These are phyloP conservation scores for Xylariaceae sp. DNA, from an alignment of 2,329 filamentous ascomycete genomes.

Conservation along the genomic window DNA sequence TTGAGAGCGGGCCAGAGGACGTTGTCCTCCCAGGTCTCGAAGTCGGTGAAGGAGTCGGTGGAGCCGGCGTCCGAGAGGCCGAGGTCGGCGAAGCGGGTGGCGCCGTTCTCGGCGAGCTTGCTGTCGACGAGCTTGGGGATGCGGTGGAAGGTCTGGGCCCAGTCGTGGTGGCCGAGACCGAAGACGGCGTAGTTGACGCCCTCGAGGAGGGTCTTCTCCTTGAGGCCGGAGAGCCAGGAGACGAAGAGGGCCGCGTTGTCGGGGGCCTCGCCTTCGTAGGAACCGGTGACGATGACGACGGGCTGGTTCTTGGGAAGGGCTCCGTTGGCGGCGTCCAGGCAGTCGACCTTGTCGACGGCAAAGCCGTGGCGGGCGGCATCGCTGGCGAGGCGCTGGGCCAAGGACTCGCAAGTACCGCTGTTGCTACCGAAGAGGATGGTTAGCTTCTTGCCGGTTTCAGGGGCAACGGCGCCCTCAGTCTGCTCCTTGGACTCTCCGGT, in stretches of 20 bases:
- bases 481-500: conserved; percentile 13
- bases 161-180: conserved; percentile 55
- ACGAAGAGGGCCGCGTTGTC: conserved; percentile 68
- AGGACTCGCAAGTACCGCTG: conserved; percentile 66
- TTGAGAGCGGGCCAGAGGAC: conserved; percentile 47
- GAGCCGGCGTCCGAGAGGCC: conserved; percentile 49
- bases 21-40: conserved; percentile 54
- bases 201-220: conserved; percentile 45
- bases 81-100: conserved; percentile 40
- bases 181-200: conserved; percentile 63
- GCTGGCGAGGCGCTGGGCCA: conserved; percentile 58
- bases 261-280: conserved; percentile 69
- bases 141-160: conserved; percentile 49
- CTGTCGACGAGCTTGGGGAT: conserved; percentile 51
- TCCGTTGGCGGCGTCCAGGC: conserved; percentile 57
- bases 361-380: conserved; percentile 58
- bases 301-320: conserved; percentile 56
- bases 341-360: conserved; percentile 45
- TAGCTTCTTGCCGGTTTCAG: conserved; percentile 40
- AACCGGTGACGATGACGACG: conserved; percentile 62
- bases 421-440: conserved; percentile 71
- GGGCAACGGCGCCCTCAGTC: conserved; percentile 7
- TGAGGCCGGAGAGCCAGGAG: conserved; percentile 55
- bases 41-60: conserved; percentile 52
- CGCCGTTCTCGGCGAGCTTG: conserved; percentile 43